Percentiles rank a stretch among this genome's conserved stretches.
phyloP scores from a whole-genome alignment of 176 grass and related monocot species.

The Calamus simplicifolius region DNA sequence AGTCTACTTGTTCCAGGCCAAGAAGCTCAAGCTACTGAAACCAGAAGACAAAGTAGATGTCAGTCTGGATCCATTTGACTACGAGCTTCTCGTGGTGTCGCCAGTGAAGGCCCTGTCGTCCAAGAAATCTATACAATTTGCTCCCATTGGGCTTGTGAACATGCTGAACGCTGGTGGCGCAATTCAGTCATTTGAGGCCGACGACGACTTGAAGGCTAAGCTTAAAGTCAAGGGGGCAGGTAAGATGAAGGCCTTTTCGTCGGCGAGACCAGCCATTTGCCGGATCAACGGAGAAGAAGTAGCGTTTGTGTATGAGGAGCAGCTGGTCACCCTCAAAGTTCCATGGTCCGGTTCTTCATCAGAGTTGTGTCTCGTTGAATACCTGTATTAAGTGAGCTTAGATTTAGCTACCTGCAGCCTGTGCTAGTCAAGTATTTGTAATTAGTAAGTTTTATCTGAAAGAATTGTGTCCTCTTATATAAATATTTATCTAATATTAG shows the following conservation, averaged over 20 bases:
- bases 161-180: slow-evolving; percentile 83
- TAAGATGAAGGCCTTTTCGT: slow-evolving; percentile 61
- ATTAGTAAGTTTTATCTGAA: no score
- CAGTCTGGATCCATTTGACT: slow-evolving; percentile 57
- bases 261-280: slow-evolving; percentile 38
- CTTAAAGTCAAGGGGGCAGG: slow-evolving; percentile 62
- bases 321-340: slow-evolving; percentile 46
- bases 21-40: slow-evolving; percentile 40
- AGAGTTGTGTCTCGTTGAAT: no score
- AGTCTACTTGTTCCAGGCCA: slow-evolving; percentile 36
- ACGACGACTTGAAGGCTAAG: slow-evolving; percentile 9
- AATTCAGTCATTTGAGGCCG: slow-evolving; percentile 38
- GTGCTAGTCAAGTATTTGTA: no score
- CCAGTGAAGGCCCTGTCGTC: slow-evolving; percentile 32
- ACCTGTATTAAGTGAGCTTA: no score
- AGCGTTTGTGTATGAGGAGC: slow-evolving; percentile 38
- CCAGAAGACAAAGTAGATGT: slow-evolving; percentile 41
- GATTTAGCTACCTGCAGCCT: no score
- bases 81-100: slow-evolving; percentile 79
- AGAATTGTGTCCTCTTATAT: no score
- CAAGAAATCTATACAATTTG: slow-evolving; percentile 22
- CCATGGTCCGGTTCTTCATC: slow-evolving; percentile 67
- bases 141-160: slow-evolving; percentile 73
- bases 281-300: slow-evolving; percentile 46
- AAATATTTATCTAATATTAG: no score